These are phyloP conservation scores for Diaporthe sp. DNA, from an alignment of 2,329 filamentous ascomycete species.

Conservation along the genomic window DNA sequence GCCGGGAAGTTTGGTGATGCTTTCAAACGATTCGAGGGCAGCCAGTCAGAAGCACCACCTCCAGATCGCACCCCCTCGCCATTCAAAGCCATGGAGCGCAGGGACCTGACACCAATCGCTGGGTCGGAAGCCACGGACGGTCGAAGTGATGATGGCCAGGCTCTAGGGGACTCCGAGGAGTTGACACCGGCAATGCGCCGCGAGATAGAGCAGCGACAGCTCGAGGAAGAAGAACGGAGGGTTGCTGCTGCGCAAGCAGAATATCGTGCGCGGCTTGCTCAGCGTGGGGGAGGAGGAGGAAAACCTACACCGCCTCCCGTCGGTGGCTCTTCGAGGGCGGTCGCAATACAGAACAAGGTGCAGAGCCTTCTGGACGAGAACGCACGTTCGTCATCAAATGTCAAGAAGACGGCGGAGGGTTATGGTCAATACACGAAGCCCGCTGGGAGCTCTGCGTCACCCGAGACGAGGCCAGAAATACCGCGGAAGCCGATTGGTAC, in stretches of 20 bases:
- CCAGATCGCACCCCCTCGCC: conserved; percentile 63
- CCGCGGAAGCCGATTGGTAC: conserved; percentile 66
- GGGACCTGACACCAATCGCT: conserved; percentile 77
- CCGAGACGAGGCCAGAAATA: conserved; percentile 58
- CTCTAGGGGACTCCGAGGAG: conserved; percentile 76
- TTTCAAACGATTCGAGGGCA: conserved; percentile 89
- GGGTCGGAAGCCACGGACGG: conserved; percentile 82
- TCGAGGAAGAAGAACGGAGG: conserved; percentile 89
- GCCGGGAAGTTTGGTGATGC: conserved; percentile 92
- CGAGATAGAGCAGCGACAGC: conserved; percentile 85
- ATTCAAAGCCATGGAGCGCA: conserved; percentile 62
- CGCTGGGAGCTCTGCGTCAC: conserved; percentile 53
- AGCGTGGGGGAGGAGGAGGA: conserved; percentile 67
- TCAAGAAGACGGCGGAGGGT: conserved; percentile 83
- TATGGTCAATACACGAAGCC: conserved; percentile 88
- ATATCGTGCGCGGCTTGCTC: conserved; percentile 82
- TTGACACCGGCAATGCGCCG: conserved; percentile 90
- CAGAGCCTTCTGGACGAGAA: conserved; percentile 88
- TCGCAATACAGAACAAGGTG: conserved; percentile 93
- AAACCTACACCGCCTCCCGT: conserved; percentile 62
- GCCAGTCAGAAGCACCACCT: conserved; percentile 50
- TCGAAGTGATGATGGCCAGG: conserved; percentile 75
- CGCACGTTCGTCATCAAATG: conserved; percentile 68
- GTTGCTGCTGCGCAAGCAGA: conserved; percentile 92
- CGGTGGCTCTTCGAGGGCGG: conserved; percentile 75